Conservation (phyloP, 805 yeast species). For the Sugiyamaella mastotermitis region DNA sequence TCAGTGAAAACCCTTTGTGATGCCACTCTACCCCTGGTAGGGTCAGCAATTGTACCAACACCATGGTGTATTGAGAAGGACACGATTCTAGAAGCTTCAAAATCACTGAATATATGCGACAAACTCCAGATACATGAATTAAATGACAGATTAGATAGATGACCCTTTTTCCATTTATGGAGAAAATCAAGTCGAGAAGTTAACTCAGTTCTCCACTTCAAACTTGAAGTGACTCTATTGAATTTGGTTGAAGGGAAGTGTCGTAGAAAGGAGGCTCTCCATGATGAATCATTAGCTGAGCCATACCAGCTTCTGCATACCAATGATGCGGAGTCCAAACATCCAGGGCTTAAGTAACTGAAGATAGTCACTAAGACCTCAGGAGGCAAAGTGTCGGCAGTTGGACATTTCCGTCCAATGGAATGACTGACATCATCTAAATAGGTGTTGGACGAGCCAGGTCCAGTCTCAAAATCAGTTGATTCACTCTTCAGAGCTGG, state of each 20-base stretch:
- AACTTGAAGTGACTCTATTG: slow-evolving; percentile 21
- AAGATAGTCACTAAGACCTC: slow-evolving; percentile 24
- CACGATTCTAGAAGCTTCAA: slow-evolving; percentile 19
- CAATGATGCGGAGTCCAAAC: slow-evolving; percentile 21
- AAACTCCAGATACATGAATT: slow-evolving; percentile 18
- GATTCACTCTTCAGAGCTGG: no score
- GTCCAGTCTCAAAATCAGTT: no score
- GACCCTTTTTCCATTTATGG: slow-evolving; percentile 26
- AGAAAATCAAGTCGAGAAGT: slow-evolving; percentile 21
- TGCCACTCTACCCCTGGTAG: slow-evolving; percentile 26
- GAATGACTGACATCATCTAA: no score
- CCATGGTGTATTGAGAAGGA: slow-evolving; percentile 23
- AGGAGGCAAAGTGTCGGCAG: slow-evolving; percentile 17
- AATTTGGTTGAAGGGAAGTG: slow-evolving; percentile 21
- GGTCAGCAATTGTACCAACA: slow-evolving; percentile 25
- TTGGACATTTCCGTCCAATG: no score
- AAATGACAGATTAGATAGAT: slow-evolving; percentile 21
- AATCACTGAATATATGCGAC: slow-evolving; percentile 22
- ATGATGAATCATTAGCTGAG: slow-evolving; percentile 25
- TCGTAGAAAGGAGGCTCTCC: slow-evolving; percentile 24
- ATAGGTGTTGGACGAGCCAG: no score
- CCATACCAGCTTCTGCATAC: slow-evolving; percentile 28
- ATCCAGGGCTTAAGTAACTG: slow-evolving; percentile 18
- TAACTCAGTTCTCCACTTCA: slow-evolving; percentile 28
- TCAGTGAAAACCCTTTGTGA: slow-evolving; percentile 22